Evolutionary conservation across 2,329 filamentous ascomycete genomes (phyloP).

Genomic region (Xylaria hypoxylon): DNA sequence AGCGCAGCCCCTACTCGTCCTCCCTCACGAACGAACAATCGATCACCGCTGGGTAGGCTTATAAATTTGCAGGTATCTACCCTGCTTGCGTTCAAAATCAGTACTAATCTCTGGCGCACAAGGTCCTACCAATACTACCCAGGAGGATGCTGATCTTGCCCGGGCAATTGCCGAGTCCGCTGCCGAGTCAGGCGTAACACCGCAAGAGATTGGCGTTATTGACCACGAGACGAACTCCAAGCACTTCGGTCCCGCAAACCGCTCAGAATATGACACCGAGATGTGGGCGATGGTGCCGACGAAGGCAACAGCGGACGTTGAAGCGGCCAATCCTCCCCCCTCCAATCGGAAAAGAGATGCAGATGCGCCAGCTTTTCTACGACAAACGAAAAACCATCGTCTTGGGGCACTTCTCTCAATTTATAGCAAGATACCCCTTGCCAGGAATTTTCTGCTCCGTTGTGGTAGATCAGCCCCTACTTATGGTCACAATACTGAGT

Average conservation of each 20-base stretch:
- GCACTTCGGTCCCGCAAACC: conserved; percentile 70
- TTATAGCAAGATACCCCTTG: conserved; percentile 69
- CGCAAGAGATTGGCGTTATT: conserved; percentile 65
- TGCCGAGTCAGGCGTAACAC: conserved; percentile 61
- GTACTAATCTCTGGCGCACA: conserved; percentile 51
- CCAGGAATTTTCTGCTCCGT: conserved; percentile 66
- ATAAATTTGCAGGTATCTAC: conserved; percentile 61
- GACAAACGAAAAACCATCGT: conserved; percentile 54
- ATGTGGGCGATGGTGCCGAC: conserved; percentile 70
- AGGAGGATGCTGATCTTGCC: conserved; percentile 68
- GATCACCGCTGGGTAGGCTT: conserved; percentile 66
- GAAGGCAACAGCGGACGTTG: conserved; percentile 45
- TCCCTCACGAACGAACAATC: conserved; percentile 69
- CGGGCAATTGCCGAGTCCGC: conserved; percentile 68
- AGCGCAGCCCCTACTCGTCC: conserved; percentile 67
- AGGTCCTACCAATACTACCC: conserved; percentile 53
- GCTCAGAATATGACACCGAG: conserved; percentile 64
- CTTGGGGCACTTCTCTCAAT: conserved; percentile 69
- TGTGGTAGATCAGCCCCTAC: conserved; percentile 55
- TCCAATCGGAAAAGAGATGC: conserved; percentile 58
- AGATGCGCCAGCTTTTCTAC: conserved; percentile 65
- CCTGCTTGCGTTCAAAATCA: conserved; percentile 31
- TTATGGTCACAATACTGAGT: conserved; percentile 68
- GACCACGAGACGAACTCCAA: conserved; percentile 55
- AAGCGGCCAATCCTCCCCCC: conserved; percentile 55